Evolutionary conservation across 2,329 filamentous ascomycete genomes (phyloP).

Genomic region (Lecanicillium sp.): DNA sequence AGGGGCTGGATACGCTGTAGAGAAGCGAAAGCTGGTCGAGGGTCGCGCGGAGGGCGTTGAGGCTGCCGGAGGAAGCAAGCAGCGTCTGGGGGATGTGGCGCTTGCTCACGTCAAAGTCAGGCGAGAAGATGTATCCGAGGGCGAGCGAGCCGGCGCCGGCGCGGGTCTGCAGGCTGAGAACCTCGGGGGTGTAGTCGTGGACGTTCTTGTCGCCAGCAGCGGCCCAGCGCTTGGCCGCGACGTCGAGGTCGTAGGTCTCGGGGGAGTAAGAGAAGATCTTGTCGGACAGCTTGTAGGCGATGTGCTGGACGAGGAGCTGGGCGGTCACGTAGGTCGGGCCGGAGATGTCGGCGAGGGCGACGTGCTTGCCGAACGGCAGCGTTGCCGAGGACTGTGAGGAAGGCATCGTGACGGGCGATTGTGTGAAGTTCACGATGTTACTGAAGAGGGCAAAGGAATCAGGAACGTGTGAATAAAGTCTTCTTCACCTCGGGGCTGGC

Average conservation of each 20-base stretch:
- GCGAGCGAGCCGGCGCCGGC: slow-evolving; percentile 86
- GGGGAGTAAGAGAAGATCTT: slow-evolving; percentile 97
- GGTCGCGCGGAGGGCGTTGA: slow-evolving; percentile 73
- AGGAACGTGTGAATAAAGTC: slow-evolving; percentile 7
- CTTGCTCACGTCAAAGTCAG: slow-evolving; percentile 89
- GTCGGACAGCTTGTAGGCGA: slow-evolving; percentile 90
- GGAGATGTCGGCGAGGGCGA: slow-evolving; percentile 56
- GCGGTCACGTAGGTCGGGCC: slow-evolving; percentile 91
- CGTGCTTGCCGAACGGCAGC: slow-evolving; percentile 51
- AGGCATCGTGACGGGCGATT: slow-evolving; percentile 29
- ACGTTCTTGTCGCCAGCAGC: slow-evolving; percentile 66
- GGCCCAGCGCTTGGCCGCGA: slow-evolving; percentile 75
- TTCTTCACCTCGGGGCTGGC: background rate
- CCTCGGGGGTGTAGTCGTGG: slow-evolving; percentile 70
- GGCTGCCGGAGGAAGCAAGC: slow-evolving; percentile 75
- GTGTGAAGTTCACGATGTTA: too few species aligned
- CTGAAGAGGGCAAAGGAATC: slow-evolving; percentile 23
- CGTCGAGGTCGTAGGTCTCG: slow-evolving; percentile 85
- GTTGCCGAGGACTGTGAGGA: slow-evolving; percentile 43
- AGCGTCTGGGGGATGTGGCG: slow-evolving; percentile 87
- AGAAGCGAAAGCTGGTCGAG: slow-evolving; percentile 89
- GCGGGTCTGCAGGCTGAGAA: slow-evolving; percentile 79
- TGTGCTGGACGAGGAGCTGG: slow-evolving; percentile 90
- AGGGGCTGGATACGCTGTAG: slow-evolving; percentile 86
- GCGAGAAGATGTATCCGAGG: slow-evolving; percentile 94